Percentiles rank a stretch among this genome's conserved stretches.
These are phyloP conservation scores for Mycena filopes DNA, from an alignment of 768 basidiomycete species.

Conservation along the genomic window DNA sequence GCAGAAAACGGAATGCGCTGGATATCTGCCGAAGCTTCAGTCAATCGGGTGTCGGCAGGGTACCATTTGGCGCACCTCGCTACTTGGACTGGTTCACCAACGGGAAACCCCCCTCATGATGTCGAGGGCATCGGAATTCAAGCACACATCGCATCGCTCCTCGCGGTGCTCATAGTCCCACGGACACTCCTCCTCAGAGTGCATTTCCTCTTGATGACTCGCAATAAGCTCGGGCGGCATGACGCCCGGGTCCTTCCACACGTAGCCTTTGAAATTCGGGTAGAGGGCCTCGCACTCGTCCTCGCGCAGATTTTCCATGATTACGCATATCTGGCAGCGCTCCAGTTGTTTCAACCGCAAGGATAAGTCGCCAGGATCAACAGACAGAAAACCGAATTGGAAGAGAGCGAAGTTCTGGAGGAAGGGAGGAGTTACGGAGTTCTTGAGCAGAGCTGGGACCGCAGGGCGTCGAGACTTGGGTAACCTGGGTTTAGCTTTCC, in stretches of 20 bases:
- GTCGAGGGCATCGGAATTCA: no score
- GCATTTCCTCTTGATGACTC: no score
- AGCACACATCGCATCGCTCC: no score
- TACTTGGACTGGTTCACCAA: no score
- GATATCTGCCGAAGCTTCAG: no score
- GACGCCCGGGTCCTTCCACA: not conserved
- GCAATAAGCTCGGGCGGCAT: not conserved
- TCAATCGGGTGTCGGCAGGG: no score
- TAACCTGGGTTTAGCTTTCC: not conserved
- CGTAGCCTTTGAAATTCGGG: not conserved
- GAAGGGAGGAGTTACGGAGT: not conserved
- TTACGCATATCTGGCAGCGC: not conserved
- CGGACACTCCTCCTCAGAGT: no score
- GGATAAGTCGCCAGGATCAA: not conserved
- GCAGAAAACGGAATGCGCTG: no score
- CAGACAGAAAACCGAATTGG: not conserved
- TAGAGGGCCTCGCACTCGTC: not conserved
- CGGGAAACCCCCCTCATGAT: no score
- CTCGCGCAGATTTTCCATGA: not conserved
- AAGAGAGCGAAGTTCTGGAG: not conserved
- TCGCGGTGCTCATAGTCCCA: no score
- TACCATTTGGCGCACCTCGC: no score
- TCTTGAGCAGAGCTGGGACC: slow-evolving; percentile 1
- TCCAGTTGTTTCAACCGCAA: not conserved
- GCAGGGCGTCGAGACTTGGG: slow-evolving; percentile 7